Conservation (phyloP, 257 asterid genomes). For the Orobanche coerulescens region DNA sequence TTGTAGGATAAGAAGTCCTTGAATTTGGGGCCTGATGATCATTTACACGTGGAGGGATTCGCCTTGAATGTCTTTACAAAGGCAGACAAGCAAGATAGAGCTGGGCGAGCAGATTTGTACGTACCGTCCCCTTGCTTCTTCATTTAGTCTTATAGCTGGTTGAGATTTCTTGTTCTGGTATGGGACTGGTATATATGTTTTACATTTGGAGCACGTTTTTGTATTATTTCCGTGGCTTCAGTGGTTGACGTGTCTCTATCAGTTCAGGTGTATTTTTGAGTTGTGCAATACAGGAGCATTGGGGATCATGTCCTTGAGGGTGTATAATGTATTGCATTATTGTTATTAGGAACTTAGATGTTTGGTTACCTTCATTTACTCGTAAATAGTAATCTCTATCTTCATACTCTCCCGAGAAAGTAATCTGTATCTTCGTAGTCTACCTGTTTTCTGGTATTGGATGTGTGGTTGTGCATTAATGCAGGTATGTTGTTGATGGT, state of each 20-base stretch:
- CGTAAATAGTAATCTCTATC: not conserved
- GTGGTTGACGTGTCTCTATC: not conserved
- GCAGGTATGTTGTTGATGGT: too few species aligned
- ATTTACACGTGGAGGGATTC: conserved; percentile 81
- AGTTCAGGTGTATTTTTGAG: not conserved
- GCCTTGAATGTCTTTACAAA: conserved; percentile 75
- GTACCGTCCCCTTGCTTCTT: not conserved
- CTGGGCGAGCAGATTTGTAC: conserved; percentile 68
- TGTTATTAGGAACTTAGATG: not conserved
- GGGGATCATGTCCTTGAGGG: not conserved
- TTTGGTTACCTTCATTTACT: not conserved
- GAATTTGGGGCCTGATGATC: conserved; percentile 73
- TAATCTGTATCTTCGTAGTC: not conserved
- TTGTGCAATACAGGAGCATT: not conserved
- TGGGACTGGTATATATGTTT: not conserved
- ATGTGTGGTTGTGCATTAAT: not conserved
- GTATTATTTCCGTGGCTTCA: not conserved
- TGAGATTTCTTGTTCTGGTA: not conserved
- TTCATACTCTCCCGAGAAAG: not conserved
- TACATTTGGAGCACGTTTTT: not conserved
- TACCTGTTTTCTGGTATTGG: not conserved
- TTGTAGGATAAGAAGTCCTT: conserved; percentile 85
- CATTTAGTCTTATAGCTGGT: not conserved
- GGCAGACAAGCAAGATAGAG: conserved; percentile 96
- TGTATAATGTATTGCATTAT: not conserved